phyloP scores from a whole-genome alignment of 345 rosid genomes.

The Eucalyptus tenuipes region DNA sequence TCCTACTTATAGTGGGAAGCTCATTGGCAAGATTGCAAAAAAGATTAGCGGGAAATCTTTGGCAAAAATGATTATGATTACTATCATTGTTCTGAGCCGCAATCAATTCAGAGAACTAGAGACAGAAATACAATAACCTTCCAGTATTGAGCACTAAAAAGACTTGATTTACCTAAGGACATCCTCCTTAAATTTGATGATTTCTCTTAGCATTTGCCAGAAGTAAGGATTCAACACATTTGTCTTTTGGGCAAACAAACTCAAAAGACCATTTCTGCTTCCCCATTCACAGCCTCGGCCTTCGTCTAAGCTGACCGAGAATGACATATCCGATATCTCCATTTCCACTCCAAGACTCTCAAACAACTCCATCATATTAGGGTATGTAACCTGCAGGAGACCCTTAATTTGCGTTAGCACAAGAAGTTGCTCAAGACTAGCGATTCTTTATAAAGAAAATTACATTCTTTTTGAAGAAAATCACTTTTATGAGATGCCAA shows the following conservation, averaged over 20 bases:
- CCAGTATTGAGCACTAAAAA: not conserved
- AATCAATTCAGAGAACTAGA: not conserved
- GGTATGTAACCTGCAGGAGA: constrained; percentile 57
- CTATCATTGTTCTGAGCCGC: not conserved
- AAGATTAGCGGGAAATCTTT: not conserved
- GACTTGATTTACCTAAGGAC: constrained; percentile 22
- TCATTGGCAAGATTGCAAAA: not conserved
- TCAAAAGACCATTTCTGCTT: constrained; percentile 54
- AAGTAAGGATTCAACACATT: constrained; percentile 52
- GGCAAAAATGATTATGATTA: not conserved
- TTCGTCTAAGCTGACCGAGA: constrained; percentile 48
- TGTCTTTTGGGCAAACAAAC: constrained; percentile 69
- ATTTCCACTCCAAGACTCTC: not conserved
- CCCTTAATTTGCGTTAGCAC: not conserved
- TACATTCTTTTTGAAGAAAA: not conserved
- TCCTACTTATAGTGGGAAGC: not conserved
- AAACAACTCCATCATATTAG: not conserved
- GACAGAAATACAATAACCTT: not conserved
- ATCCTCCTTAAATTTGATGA: constrained; percentile 52
- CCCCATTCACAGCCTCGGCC: constrained; percentile 89
- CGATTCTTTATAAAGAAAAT: not conserved
- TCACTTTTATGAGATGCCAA: not conserved
- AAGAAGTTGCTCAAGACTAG: not conserved
- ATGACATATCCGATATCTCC: not conserved
- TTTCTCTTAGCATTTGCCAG: constrained; percentile 77